Evolutionary conservation across 345 rosid genomes (phyloP), one percentile per base, ranked within the genome.

Genomic region (Leavenworthia alabamica): DNA sequence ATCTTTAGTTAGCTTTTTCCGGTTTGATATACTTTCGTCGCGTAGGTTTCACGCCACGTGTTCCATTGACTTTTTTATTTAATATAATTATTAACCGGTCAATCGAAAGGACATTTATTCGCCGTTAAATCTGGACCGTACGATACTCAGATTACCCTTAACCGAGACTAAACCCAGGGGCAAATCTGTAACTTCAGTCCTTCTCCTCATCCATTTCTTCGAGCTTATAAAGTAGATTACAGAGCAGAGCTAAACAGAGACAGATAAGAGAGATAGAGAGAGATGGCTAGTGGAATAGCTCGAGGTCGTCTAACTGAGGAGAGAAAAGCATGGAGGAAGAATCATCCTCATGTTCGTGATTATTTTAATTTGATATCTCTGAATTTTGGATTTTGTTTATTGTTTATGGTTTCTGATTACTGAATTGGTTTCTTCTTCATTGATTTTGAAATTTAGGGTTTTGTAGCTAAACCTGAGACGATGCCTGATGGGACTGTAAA

Each of bases 291-390:
- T 49, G 96, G 96, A 32, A 89, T 91, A 46, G 95, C 98, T 41
- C 90, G 98, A 59, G 98, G 98, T 27, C 86, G 98, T 63, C 87
- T 91, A 20, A 77, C 95, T 0, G 98, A 91, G 73, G 98, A 91
- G 78, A 76, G 98, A 28, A 91, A 91, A 77, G 64, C 98, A 2
- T 91, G 96, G 98, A 87, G 98, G 58, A 91, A 80, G 81, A 91
- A 91, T 57, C 98, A 91, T 62, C 98, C 96, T 17, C 98, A 91
- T 74, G 98, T 91, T 45, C 48, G 87, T 91, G 32, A 23, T 32
- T 24, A 8, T 36, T 5, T n/a, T n/a, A n/a, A n/a, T n/a, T n/a
- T n/a, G n/a, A n/a, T n/a, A n/a, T n/a, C n/a, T n/a, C n/a, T n/a
- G n/a, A n/a, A 36, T 23, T 56, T n/a, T 4, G 44, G 32, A 32